Evolutionary conservation across 225 moss, liverwort and hornwort species (phyloP).

Genomic region (Lunularia cruciata): DNA sequence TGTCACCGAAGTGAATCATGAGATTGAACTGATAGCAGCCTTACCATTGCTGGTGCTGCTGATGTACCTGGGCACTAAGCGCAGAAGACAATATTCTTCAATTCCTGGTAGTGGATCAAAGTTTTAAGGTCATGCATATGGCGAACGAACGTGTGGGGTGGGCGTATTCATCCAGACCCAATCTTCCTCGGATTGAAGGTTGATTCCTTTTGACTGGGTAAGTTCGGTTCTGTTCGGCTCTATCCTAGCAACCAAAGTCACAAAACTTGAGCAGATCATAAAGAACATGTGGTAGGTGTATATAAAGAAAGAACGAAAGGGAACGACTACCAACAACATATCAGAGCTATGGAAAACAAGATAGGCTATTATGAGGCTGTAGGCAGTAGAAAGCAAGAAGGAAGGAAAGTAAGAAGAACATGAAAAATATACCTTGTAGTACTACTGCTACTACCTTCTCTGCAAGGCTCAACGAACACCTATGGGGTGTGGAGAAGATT

Average conservation of each 20-base stretch:
- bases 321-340: too few relatives aligned
- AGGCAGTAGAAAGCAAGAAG: background rate
- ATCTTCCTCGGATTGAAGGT: background rate
- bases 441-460: background rate
- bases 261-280: background rate
- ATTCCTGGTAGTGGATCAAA: background rate
- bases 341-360: background rate
- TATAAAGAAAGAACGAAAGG: too few relatives aligned
- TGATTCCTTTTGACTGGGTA: background rate
- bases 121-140: background rate
- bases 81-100: too few relatives aligned
- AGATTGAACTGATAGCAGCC: too few relatives aligned
- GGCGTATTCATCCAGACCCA: background rate
- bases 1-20: too few relatives aligned
- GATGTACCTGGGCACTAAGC: too few relatives aligned
- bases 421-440: background rate
- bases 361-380: background rate
- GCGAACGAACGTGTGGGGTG: too few relatives aligned
- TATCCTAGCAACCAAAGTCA: background rate
- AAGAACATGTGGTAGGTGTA: constrained; percentile 9
- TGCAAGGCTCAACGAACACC: background rate
- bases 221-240: too few relatives aligned
- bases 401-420: background rate
- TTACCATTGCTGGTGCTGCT: too few relatives aligned
- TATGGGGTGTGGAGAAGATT: background rate